phyloP scores from a whole-genome alignment of 1,284 basidiomycete genomes.

The Austropuccinia psidii region DNA sequence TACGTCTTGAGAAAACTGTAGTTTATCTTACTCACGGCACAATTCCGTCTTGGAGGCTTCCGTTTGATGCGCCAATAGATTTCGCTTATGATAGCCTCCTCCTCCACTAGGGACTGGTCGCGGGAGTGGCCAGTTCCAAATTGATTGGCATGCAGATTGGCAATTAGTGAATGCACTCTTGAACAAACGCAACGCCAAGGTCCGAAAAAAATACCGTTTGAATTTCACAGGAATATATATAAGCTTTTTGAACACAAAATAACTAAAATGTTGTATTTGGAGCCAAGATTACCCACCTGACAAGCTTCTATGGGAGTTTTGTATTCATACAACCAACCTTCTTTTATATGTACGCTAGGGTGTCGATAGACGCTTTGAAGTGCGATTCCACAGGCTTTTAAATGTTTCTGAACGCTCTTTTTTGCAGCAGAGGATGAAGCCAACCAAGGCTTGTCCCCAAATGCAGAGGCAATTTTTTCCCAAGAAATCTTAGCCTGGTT shows the following conservation, averaged over 20 bases:
- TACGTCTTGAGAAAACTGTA: too few species aligned
- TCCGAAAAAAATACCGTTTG: background rate
- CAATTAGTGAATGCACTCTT: conserved; percentile 15
- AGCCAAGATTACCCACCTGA: background rate
- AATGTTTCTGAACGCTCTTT: background rate
- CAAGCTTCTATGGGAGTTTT: background rate
- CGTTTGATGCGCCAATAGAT: too few species aligned
- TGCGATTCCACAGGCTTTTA: conserved; percentile 1
- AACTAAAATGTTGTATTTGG: too few species aligned
- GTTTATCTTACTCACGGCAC: too few species aligned
- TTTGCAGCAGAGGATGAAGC: conserved; percentile 7
- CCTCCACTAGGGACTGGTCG: conserved; percentile 1
- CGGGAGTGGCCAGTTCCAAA: conserved; percentile 25
- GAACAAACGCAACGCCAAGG: background rate
- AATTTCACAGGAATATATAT: too few species aligned
- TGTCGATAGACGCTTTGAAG: conserved; percentile 11
- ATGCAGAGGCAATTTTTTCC: conserved; percentile 20
- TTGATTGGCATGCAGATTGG: background rate
- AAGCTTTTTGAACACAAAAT: background rate
- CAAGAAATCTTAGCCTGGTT: conserved; percentile 7
- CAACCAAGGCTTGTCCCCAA: conserved; percentile 27
- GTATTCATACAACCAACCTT: background rate
- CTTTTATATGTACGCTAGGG: background rate
- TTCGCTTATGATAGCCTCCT: background rate
- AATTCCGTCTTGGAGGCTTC: too few species aligned